Percentiles rank a stretch among this genome's conserved stretches.
Evolutionary conservation across 306 rosid species (phyloP).

Genomic region (Elaeagnus macrophylla): DNA sequence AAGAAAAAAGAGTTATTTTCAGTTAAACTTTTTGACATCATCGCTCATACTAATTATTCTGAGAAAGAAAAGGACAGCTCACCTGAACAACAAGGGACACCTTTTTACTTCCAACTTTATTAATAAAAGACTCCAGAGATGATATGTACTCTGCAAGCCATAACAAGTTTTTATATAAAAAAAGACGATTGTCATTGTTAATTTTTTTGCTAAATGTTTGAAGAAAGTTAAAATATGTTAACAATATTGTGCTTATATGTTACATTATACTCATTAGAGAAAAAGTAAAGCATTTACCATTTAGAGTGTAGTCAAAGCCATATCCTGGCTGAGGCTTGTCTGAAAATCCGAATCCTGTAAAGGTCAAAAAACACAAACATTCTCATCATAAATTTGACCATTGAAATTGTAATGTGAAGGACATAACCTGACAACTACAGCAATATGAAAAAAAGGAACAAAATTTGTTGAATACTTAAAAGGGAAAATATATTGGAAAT

Average conservation of each 20-base stretch:
- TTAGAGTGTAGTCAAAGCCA: slow-evolving; percentile 79
- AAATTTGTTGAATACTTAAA: too few relatives aligned
- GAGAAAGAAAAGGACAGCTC: neutral
- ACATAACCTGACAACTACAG: neutral
- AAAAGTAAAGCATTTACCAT: slow-evolving; percentile 38
- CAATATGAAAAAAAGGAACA: neutral
- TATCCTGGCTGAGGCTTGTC: slow-evolving; percentile 91
- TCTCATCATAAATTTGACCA: neutral
- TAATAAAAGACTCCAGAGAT: slow-evolving; percentile 59
- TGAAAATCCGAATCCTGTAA: slow-evolving; percentile 81
- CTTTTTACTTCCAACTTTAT: slow-evolving; percentile 41
- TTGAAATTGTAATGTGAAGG: slow-evolving; percentile 1
- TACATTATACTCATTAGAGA: neutral
- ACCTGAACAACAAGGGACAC: slow-evolving; percentile 83
- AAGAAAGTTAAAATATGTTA: neutral
- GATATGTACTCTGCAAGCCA: slow-evolving; percentile 56
- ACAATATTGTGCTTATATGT: neutral
- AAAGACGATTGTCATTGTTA: neutral
- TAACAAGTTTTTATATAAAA: slow-evolving; percentile 1
- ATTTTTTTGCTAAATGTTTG: neutral
- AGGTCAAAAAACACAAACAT: slow-evolving; percentile 16
- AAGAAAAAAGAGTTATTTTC: slow-evolving; percentile 1
- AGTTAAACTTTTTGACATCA: slow-evolving; percentile 8
- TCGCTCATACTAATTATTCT: neutral
- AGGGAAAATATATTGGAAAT: too few relatives aligned